A percentile compares a stretch with the other conserved stretches of the same genome.
Evolutionary conservation across 768 basidiomycete genomes (phyloP).

Genomic region (Tulasnella sp.): DNA sequence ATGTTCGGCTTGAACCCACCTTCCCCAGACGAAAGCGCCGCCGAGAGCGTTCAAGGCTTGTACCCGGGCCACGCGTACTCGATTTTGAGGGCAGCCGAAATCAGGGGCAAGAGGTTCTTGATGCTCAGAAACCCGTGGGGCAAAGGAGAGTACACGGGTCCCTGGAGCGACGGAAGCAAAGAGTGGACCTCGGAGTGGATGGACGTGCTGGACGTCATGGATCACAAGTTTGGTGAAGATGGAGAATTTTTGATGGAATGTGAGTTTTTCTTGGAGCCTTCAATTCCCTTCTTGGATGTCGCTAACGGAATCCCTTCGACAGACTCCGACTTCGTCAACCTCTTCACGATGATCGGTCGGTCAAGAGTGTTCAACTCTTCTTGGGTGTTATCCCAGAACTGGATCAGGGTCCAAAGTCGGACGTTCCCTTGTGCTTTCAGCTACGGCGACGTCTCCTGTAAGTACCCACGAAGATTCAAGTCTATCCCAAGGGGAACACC

Average conservation of each 20-base stretch:
- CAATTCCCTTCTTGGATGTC: background rate
- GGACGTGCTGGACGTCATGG: slow-evolving; percentile 30
- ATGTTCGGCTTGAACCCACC: slow-evolving; percentile 41
- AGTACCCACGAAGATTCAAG: slow-evolving; percentile 37
- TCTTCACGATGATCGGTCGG: slow-evolving; percentile 52
- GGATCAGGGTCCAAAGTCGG: slow-evolving; percentile 52
- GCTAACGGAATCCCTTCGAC: background rate
- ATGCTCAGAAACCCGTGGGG: slow-evolving; percentile 60
- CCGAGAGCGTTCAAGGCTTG: slow-evolving; percentile 41
- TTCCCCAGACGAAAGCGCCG: slow-evolving; percentile 28
- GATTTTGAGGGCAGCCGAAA: slow-evolving; percentile 52
- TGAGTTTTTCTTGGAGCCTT: background rate
- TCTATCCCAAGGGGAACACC: background rate
- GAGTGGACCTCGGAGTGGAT: slow-evolving; percentile 33
- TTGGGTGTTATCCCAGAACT: slow-evolving; percentile 56
- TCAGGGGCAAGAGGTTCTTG: slow-evolving; percentile 54
- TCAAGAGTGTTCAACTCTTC: slow-evolving; percentile 54
- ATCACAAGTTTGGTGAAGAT: slow-evolving; percentile 31
- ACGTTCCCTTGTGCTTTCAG: slow-evolving; percentile 55
- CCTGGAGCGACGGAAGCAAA: slow-evolving; percentile 31
- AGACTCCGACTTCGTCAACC: slow-evolving; percentile 39
- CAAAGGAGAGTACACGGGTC: slow-evolving; percentile 37
- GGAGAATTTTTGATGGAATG: slow-evolving; percentile 35
- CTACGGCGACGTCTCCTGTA: slow-evolving; percentile 60
- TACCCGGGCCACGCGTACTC: slow-evolving; percentile 51